Conservation (phyloP, 768 basidiomycete species). For the Leccinum variicolor region DNA sequence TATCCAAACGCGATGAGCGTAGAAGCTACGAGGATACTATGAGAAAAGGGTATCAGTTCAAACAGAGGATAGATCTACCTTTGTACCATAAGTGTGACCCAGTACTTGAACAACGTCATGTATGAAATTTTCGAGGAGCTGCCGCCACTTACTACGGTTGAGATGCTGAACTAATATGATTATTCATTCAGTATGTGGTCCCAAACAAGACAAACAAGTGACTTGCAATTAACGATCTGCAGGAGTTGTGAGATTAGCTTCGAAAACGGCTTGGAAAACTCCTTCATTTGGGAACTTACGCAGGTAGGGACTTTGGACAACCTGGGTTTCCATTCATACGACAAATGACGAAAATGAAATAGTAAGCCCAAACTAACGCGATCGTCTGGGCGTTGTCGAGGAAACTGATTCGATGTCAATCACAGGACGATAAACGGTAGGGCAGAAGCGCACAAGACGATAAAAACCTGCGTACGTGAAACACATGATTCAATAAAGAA, state of each 20-base stretch:
- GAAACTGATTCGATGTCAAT: slow-evolving; percentile 5
- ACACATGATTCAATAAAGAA: background rate
- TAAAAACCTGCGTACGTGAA: slow-evolving; percentile 2
- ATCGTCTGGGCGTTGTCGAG: slow-evolving; percentile 5
- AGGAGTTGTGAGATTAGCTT: background rate
- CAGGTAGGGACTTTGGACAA: slow-evolving; percentile 3
- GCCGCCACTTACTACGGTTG: slow-evolving; percentile 2
- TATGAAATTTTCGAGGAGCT: background rate
- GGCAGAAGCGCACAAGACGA: slow-evolving; percentile 7
- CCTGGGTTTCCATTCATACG: background rate
- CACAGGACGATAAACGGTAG: too few relatives aligned
- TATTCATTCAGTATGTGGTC: background rate
- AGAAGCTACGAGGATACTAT: slow-evolving; percentile 17
- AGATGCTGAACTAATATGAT: background rate
- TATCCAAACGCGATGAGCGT: slow-evolving; percentile 27
- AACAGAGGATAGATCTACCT: slow-evolving; percentile 2
- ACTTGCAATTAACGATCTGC: slow-evolving; percentile 6
- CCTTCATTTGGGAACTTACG: slow-evolving; percentile 4
- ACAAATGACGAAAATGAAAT: slow-evolving; percentile 9
- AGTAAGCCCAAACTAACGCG: background rate
- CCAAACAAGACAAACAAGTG: background rate
- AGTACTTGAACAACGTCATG: slow-evolving; percentile 10
- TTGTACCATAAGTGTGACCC: slow-evolving; percentile 20
- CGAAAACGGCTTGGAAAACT: background rate
- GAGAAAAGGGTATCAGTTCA: background rate